A percentile compares a stretch with the other conserved stretches of the same genome.
Evolutionary conservation across 257 asterid genomes (phyloP).

Genomic region (Ligustrum vulgare): DNA sequence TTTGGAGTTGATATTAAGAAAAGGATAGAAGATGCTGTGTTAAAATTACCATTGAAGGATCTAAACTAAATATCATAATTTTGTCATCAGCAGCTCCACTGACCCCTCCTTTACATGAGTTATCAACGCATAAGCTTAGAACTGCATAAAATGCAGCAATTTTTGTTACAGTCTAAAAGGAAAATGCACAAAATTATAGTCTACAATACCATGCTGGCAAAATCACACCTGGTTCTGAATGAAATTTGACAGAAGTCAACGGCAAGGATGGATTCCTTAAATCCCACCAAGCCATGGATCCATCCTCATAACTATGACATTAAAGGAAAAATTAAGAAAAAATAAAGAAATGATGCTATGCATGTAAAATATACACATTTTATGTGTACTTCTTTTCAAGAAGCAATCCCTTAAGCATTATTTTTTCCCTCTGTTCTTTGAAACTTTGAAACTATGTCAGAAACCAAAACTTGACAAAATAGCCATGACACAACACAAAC

Average conservation of each 20-base stretch:
- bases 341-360: neutral
- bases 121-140: conserved; percentile 59
- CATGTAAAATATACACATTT: neutral
- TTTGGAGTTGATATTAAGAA: neutral
- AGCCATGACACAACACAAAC: neutral
- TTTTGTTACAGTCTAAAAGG: neutral
- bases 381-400: neutral
- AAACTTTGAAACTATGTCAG: neutral
- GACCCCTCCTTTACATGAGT: conserved; percentile 69
- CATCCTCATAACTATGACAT: conserved; percentile 67
- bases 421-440: neutral
- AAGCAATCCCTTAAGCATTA: neutral
- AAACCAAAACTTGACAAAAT: neutral
- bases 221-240: conserved; percentile 63
- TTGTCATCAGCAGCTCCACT: conserved; percentile 90
- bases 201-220: neutral
- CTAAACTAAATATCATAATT: conserved; percentile 61
- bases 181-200: neutral
- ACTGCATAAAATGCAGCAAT: conserved; percentile 32
- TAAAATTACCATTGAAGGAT: conserved; percentile 42
- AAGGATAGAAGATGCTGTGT: neutral
- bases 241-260: conserved; percentile 68
- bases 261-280: conserved; percentile 70
- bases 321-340: neutral
- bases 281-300: conserved; percentile 94